Percentiles rank a stretch among this genome's conserved stretches.
phyloP scores from a whole-genome alignment of 495 filamentous ascomycete species.

The Talaromyces ruber region DNA sequence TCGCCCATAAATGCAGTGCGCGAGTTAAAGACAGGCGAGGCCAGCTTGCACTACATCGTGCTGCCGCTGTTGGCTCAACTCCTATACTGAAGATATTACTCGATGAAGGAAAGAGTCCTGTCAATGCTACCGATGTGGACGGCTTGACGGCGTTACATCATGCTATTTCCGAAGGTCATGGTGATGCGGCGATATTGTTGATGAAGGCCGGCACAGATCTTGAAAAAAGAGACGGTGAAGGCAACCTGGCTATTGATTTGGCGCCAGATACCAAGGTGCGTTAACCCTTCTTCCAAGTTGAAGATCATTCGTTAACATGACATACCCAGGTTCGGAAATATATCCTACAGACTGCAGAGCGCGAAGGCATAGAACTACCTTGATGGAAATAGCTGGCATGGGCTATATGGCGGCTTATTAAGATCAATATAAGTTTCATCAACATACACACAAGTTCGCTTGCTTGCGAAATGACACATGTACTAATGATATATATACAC shows the following conservation, averaged over 20 bases:
- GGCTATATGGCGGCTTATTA: not conserved
- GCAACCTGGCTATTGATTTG: constrained; percentile 64
- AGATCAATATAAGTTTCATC: not conserved
- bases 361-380: constrained; percentile 70
- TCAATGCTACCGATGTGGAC: constrained; percentile 79
- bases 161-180: constrained; percentile 87
- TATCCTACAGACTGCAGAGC: constrained; percentile 71
- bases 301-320: not conserved
- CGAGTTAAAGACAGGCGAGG: constrained; percentile 78
- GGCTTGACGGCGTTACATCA: constrained; percentile 90
- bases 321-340: constrained; percentile 57
- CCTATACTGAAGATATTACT: constrained; percentile 79
- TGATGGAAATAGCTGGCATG: not conserved
- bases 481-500: constrained; percentile 7
- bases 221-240: constrained; percentile 69
- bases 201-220: constrained; percentile 79
- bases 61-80: constrained; percentile 79
- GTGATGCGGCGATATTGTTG: constrained; percentile 74
- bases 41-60: constrained; percentile 82
- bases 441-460: not conserved
- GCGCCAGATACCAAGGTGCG: constrained; percentile 72
- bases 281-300: not conserved
- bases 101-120: constrained; percentile 62
- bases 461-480: not conserved
- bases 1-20: constrained; percentile 68